Evolutionary conservation across 768 basidiomycete genomes (phyloP), one percentile per base, ranked within the genome.

Genomic region (Kwoniella sp.): DNA sequence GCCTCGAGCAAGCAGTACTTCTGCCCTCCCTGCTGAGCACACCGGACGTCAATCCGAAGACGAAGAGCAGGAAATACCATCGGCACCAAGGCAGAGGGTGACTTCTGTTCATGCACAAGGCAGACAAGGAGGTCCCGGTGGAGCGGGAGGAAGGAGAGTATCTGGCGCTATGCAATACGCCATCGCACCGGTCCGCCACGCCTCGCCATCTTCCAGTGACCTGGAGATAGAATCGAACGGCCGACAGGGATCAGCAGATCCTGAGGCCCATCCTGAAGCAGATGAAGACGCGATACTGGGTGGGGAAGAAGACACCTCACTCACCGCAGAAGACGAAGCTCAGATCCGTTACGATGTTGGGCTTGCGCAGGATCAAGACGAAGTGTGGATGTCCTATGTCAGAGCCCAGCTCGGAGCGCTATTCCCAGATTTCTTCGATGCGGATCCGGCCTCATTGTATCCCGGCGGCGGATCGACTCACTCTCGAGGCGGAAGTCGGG

Each of bases 321-420:
- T 45, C 8, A 11, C 5, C 8, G 25, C 41, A 0, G 52, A 54
- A 3, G 48, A 56, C 8, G 62, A 58, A 57, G 45, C 54, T 48
- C 41, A 48, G n/a, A 56, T 58, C 4, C 25, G 62, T 3, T 57
- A 63, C 23, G 55, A 63, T 48, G 55, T 63, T n/a, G 55, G 55
- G 4, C 29, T 57, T 5, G 48, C 55, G 1, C 62, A 66, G 29
- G 65, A 61, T 26, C 54, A 66, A 48, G 65, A 67, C 45, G 73
- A 74, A 41, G 38, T 65, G 41, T 74, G 73, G 73, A 74, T 74
- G 70, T 54, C 54, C 28, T 66, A 74, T 26, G 68, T 74, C n/a
- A 63, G 70, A 29, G 26, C 41, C 28, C 73, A 74, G 47, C 69
- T 74, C 17, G 60, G 58, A 12, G 55, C 63, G 15, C 59, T 74